phyloP scores from a whole-genome alignment of 73 alveolate genomes.

The Symbiodinium natans region DNA sequence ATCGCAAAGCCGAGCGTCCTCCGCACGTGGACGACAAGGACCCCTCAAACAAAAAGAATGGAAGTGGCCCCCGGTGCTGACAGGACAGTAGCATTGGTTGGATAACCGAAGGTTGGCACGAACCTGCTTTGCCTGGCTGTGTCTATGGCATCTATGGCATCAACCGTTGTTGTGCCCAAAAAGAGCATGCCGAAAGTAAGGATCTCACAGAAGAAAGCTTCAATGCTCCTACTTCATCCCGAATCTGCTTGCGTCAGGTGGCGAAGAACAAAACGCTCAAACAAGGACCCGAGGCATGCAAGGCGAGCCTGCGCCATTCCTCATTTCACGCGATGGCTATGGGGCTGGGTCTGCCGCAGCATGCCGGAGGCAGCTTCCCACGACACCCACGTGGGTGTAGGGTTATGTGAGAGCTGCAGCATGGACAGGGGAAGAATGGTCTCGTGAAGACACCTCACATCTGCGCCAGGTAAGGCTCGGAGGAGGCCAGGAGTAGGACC shows the following conservation, averaged over 20 bases:
- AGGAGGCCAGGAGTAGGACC: neutral
- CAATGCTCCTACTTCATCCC: neutral
- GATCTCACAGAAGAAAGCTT: neutral
- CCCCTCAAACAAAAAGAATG: no score
- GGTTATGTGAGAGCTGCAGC: no score
- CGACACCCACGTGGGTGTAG: no score
- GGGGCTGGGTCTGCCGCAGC: no score
- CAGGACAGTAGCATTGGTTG: neutral
- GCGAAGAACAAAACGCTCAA: neutral
- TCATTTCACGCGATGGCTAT: neutral
- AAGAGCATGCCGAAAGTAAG: neutral
- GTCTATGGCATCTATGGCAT: neutral
- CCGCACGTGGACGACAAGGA: neutral
- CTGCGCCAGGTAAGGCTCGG: no score
- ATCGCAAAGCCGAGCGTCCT: neutral
- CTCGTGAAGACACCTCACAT: neutral
- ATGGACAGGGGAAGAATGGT: neutral
- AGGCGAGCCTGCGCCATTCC: neutral
- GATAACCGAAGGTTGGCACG: neutral
- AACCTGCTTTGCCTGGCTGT: neutral
- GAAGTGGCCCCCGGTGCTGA: neutral
- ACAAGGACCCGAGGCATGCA: neutral
- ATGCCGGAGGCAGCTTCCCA: no score
- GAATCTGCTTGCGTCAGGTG: neutral
- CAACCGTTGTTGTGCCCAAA: neutral